Evolutionary conservation across 148 eudicot genomes (phyloP), one percentile per base, ranked within the genome.

Genomic region (Fagopyrum homotropicum): DNA sequence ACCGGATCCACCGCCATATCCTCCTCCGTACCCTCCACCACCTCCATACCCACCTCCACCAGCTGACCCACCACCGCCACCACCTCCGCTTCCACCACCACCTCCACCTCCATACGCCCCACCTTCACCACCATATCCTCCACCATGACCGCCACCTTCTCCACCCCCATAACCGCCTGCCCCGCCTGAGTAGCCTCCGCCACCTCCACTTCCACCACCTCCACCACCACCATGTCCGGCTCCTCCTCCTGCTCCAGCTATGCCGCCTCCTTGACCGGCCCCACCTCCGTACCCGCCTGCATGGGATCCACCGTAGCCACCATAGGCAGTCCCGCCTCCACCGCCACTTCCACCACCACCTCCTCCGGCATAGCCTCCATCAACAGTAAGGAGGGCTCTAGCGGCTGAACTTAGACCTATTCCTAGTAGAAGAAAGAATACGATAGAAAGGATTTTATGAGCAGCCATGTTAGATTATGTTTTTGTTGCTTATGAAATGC

Each of bases 161-260:
- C 75, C 68, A 47, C 75, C 22, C 9, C 55, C 76, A 60, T 9
- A 30, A 44, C n/a, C 76, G 49, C 19, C 72, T 55, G 16, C 76
- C 22, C 78, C 78, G 17, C 76, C 75, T 9, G 75, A 75, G 52
- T 76, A 79, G 45, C 74, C 85, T 9, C 14, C 44, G 6, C 15
- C 77, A 1, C 71, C 70, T 29, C 73, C 69, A 26, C 74, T 63
- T 11, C 55, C 79, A 16, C 72, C 51, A 43, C 60, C 30, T 35
- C 68, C 51, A 16, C 77, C 74, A 0, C 74, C 74, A 72, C 26
- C 74, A 47, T 45, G 49, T 6, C 29, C 74, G 1, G 74, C 74
- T 72, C 54, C 74, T 46, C 74, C 74, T 6, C 26, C 26, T n/a
- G n/a, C n/a, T 22, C 64, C 64, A 47, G 69, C 57, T 22, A 14